Evolutionary conservation across 2,329 filamentous ascomycete genomes (phyloP), one percentile per base, ranked within the genome.

Genomic region (Diplocarpon mali): DNA sequence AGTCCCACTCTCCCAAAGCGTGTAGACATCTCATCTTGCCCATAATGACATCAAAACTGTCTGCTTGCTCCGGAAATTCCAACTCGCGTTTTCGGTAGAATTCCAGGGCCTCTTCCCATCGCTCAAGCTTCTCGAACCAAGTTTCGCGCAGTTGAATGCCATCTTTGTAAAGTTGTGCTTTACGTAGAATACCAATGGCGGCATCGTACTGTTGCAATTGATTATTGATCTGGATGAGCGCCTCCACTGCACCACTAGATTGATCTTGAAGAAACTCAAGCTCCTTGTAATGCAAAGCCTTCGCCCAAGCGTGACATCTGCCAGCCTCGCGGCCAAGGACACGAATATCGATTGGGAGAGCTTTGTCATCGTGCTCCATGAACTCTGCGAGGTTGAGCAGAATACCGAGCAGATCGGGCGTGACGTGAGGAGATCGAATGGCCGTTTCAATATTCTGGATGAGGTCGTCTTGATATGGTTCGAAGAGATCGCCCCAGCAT

Each of bases 281-380:
- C 64, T 99, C 92, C 62, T 99, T 99, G 69, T 98, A 99, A 60
- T 99, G 92, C 32, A 99, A 70, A 9, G 92, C 92, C 66, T 99
- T 99, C 29, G 92, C 92, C 61, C 94, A 98, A 4, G 92, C 93
- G 64, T 99, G 92, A 55, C 93, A 98, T 57, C 93, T 90, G 15
- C 85, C 90, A 39, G 92, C 92, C 63, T 96, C 94, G 60, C 90
- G 84, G 28, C 93, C 93, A 10, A 98, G 74, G 9, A 92, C 88
- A 39, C 92, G 75, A 52, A 99, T 95, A 60, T 99, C 93, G 51
- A 99, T 98, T 1, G 92, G 92, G 42, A 99, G 69, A 12, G 93
- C 90, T 64, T 98, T 98, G 63, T 99, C 92, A 57, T 98, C 93
- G 60, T 98, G 92, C 62, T 99, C 92, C 92, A 99, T 99, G 64